These are phyloP conservation scores for Rhodotorula paludigena DNA, from an alignment of 768 basidiomycete genomes.

Conservation along the genomic window DNA sequence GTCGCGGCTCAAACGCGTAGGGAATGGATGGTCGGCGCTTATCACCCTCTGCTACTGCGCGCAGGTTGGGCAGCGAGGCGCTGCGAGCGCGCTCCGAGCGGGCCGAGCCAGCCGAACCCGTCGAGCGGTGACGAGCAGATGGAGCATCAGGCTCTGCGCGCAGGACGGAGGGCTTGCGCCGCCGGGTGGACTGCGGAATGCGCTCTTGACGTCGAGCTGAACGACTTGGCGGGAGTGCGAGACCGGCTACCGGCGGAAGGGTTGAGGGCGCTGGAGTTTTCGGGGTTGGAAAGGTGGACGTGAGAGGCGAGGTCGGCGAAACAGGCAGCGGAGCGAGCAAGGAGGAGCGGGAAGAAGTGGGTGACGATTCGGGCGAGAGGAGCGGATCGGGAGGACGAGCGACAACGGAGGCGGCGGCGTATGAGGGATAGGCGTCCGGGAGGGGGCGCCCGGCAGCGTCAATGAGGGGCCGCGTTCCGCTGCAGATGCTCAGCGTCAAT, in stretches of 20 bases:
- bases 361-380: background rate
- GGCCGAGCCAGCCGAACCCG: too few relatives aligned
- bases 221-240: constrained; percentile 44
- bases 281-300: background rate
- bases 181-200: too few relatives aligned
- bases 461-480: background rate
- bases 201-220: too few relatives aligned
- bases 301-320: constrained; percentile 5
- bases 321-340: background rate
- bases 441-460: background rate
- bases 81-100: constrained; percentile 43
- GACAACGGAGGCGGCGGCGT: too few relatives aligned
- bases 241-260: background rate
- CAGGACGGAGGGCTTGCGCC: too few relatives aligned
- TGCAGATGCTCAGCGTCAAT: background rate
- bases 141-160: too few relatives aligned
- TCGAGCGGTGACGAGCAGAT: too few relatives aligned
- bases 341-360: background rate
- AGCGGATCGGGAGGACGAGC: background rate
- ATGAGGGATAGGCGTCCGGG: background rate
- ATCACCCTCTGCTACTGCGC: background rate
- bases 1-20: constrained; percentile 22
- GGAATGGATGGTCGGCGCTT: constrained; percentile 11
- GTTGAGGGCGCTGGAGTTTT: background rate
- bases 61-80: constrained; percentile 25